Conservation (phyloP, 805 yeast species). For the Yarrowia osloensis region DNA sequence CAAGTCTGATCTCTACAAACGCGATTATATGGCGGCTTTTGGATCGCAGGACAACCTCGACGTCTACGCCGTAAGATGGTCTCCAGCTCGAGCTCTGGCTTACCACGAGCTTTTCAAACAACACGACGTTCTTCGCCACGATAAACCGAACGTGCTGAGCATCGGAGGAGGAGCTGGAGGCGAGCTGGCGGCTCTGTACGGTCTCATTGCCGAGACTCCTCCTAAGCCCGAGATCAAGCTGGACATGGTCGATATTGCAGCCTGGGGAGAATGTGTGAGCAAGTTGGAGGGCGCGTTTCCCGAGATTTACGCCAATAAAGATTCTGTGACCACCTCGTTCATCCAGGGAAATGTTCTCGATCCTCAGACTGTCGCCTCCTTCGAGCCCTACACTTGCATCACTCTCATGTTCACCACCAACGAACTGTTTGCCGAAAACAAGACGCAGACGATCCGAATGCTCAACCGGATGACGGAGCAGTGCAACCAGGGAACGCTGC, state of each 20-base stretch:
- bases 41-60: constrained; percentile 60
- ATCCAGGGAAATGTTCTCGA: constrained; percentile 37
- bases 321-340: background rate
- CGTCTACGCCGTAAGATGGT: constrained; percentile 84
- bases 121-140: background rate
- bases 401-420: constrained; percentile 84
- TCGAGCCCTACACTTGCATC: constrained; percentile 51
- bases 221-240: constrained; percentile 45
- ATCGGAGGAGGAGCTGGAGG: constrained; percentile 93
- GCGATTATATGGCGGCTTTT: constrained; percentile 74
- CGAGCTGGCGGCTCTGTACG: constrained; percentile 65
- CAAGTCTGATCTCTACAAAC: constrained; percentile 64
- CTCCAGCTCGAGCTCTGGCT: constrained; percentile 77
- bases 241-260: constrained; percentile 71
- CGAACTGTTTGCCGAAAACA: constrained; percentile 74
- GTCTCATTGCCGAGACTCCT: constrained; percentile 49
- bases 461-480: constrained; percentile 53
- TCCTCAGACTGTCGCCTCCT: constrained; percentile 36
- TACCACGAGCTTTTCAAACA: constrained; percentile 67
- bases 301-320: background rate
- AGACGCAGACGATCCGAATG: constrained; percentile 58
- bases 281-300: constrained; percentile 40
- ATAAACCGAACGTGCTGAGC: constrained; percentile 50
- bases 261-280: constrained; percentile 63
- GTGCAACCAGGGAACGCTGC: constrained; percentile 59